A percentile compares a stretch with the other conserved stretches of the same genome.
These are phyloP conservation scores for Plasmodium fragile DNA, from an alignment of 169 alveolate genomes.

Conservation along the genomic window DNA sequence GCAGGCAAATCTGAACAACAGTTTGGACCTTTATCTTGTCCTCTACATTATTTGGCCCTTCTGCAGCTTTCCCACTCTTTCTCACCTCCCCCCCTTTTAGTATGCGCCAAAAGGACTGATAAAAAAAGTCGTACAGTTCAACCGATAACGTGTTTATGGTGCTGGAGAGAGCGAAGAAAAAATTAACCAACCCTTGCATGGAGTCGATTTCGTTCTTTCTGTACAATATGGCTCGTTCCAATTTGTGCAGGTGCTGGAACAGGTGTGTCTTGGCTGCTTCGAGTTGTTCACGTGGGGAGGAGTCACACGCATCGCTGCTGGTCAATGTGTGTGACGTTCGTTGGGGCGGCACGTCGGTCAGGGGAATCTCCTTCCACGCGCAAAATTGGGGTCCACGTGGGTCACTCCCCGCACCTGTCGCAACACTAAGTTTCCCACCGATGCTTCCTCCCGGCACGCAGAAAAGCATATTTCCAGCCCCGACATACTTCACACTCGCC, in stretches of 20 bases:
- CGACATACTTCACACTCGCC: slow-evolving; percentile 2
- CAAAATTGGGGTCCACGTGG: not conserved
- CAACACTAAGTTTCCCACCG: not conserved
- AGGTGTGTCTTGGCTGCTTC: not conserved
- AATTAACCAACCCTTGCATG: slow-evolving; percentile 54
- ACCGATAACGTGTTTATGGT: slow-evolving; percentile 34
- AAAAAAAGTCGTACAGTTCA: slow-evolving; percentile 24
- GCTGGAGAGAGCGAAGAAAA: slow-evolving; percentile 13
- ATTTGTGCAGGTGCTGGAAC: not conserved
- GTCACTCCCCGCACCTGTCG: not conserved
- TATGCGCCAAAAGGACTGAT: slow-evolving; percentile 33
- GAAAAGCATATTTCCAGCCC: not conserved
- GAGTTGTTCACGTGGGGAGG: not conserved
- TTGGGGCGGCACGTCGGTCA: not conserved
- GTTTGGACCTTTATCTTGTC: slow-evolving; percentile 19
- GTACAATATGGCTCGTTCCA: slow-evolving; percentile 10
- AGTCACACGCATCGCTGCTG: not conserved
- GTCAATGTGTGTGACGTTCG: not conserved
- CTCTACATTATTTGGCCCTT: not conserved
- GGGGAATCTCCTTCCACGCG: not conserved
- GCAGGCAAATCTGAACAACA: slow-evolving; percentile 37
- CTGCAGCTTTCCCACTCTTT: not conserved
- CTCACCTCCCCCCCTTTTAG: not conserved
- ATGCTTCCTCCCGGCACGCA: not conserved
- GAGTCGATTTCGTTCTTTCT: slow-evolving; percentile 56